Conservation (phyloP, 2,329 filamentous ascomycete species). For the Thermochaetoides dissita region DNA sequence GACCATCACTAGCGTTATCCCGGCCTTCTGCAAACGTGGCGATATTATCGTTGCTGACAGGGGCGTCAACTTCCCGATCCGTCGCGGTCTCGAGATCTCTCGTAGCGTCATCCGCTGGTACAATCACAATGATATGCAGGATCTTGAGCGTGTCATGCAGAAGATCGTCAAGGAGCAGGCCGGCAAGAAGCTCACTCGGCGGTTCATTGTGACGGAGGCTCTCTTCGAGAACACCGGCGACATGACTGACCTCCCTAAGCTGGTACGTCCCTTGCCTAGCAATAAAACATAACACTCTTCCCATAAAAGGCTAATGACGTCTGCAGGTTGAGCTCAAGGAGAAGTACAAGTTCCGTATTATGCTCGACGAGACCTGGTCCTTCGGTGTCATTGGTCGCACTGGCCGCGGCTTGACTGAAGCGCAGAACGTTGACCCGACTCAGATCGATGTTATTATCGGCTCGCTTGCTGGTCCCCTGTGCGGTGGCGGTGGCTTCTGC, state of each 20-base stretch:
- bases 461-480: slow-evolving; percentile 76
- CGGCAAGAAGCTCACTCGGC: slow-evolving; percentile 70
- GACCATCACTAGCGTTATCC: slow-evolving; percentile 92
- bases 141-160: slow-evolving; percentile 72
- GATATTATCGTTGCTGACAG: slow-evolving; percentile 95
- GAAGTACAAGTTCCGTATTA: slow-evolving; percentile 94
- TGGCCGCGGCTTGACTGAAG: slow-evolving; percentile 84
- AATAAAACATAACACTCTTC: background rate
- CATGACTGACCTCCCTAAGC: slow-evolving; percentile 66
- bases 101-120: slow-evolving; percentile 87
- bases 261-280: slow-evolving; percentile 40
- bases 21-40: slow-evolving; percentile 89
- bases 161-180: slow-evolving; percentile 79
- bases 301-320: slow-evolving; percentile 1
- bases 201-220: slow-evolving; percentile 93
- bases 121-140: slow-evolving; percentile 90
- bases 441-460: slow-evolving; percentile 97
- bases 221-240: slow-evolving; percentile 87
- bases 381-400: slow-evolving; percentile 89
- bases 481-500: slow-evolving; percentile 90
- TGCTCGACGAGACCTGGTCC: slow-evolving; percentile 94
- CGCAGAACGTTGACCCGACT: slow-evolving; percentile 85
- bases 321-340: slow-evolving; percentile 81
- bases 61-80: slow-evolving; percentile 83
- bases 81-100: slow-evolving; percentile 86